phyloP scores from a whole-genome alignment of 768 basidiomycete genomes.

The Agaricus subrufescens region DNA sequence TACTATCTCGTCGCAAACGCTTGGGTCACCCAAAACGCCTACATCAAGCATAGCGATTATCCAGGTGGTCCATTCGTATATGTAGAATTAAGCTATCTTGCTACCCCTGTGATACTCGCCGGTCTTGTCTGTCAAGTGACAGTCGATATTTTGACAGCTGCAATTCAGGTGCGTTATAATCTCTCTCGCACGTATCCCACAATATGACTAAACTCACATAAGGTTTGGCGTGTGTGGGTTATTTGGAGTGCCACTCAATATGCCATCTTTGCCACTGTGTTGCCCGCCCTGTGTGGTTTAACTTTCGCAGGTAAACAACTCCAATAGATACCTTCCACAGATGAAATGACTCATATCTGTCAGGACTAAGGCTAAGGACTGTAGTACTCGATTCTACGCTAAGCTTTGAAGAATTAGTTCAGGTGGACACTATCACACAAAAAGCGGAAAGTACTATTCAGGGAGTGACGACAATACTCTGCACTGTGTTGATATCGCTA shows the following conservation, averaged over 20 bases:
- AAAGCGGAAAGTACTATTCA: not conserved
- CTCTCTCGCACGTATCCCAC: not conserved
- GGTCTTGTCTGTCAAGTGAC: not conserved
- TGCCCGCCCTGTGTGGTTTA: not conserved
- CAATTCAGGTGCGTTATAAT: not conserved
- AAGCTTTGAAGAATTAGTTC: not conserved
- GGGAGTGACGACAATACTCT: not conserved
- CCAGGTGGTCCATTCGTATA: not conserved
- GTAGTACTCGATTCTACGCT: not conserved
- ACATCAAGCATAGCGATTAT: not conserved
- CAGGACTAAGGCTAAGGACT: not conserved
- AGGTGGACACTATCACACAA: not conserved
- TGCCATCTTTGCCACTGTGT: not conserved
- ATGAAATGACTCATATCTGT: not conserved
- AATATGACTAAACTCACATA: not conserved
- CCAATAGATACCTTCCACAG: not conserved
- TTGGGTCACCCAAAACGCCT: not conserved
- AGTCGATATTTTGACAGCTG: not conserved
- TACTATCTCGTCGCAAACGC: not conserved
- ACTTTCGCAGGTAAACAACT: not conserved
- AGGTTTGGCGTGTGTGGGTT: not conserved
- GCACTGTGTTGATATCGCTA: not conserved
- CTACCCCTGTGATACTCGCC: not conserved
- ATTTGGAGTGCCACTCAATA: not conserved
- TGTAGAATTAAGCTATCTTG: not conserved